Conservation (phyloP, 305 asterid genomes). For the Rubia peregrina region DNA sequence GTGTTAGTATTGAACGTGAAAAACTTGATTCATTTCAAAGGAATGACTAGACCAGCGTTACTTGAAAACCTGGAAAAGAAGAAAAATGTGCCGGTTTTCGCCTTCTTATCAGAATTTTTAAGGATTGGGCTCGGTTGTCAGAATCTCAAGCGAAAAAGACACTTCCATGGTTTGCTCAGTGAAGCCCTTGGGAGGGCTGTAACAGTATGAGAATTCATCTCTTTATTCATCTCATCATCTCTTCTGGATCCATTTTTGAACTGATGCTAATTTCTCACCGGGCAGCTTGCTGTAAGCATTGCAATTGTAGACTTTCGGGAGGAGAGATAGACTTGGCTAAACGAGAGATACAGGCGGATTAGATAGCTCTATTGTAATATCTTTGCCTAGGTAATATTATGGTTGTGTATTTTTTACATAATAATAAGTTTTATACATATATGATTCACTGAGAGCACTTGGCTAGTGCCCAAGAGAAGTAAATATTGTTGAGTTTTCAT, state of each 20-base stretch:
- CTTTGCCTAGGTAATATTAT: not conserved
- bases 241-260: too few species aligned
- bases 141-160: not conserved
- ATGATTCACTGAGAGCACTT: not conserved
- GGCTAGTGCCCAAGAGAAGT: too few species aligned
- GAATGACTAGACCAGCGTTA: not conserved
- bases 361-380: conserved; percentile 3
- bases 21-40: not conserved
- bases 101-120: not conserved
- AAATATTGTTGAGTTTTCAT: too few species aligned
- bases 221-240: not conserved
- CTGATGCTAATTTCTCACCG: not conserved
- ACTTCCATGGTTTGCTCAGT: not conserved
- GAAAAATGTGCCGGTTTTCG: not conserved
- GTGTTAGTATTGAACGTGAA: not conserved
- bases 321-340: not conserved
- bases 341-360: not conserved
- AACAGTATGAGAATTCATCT: not conserved
- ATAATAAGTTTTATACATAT: not conserved
- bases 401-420: not conserved
- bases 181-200: not conserved
- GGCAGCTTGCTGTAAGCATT: not conserved
- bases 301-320: not conserved
- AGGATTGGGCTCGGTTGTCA: not conserved
- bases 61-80: not conserved